Evolutionary conservation across 768 basidiomycete species (phyloP).

Genomic region (Lentinus brumalis): DNA sequence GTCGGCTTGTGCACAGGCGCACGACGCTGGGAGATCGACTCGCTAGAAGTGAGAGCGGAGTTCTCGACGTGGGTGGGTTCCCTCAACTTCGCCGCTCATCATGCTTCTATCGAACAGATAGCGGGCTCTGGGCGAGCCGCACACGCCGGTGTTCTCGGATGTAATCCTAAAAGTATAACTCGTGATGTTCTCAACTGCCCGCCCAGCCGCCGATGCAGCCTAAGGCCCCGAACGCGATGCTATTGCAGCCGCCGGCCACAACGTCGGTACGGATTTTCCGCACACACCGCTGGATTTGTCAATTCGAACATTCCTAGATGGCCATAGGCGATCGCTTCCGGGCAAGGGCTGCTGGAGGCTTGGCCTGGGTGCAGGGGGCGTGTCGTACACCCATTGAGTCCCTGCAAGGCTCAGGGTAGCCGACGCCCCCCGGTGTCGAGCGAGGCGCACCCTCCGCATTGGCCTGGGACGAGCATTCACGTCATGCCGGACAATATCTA

Average conservation of each 20-base stretch:
- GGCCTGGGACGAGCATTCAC: background rate
- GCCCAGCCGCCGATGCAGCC: background rate
- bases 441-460: background rate
- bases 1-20: too few relatives aligned
- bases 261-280: slow-evolving; percentile 1
- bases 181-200: slow-evolving; percentile 5
- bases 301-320: slow-evolving; percentile 24
- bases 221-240: background rate
- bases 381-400: background rate
- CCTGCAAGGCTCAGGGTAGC: background rate
- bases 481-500: background rate
- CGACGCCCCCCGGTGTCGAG: background rate
- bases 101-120: background rate
- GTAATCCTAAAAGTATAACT: slow-evolving; percentile 6
- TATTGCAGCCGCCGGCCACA: background rate
- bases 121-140: background rate
- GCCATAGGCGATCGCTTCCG: slow-evolving; percentile 5
- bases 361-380: background rate
- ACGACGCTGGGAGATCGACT: too few relatives aligned
- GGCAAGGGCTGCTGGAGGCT: background rate
- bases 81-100: background rate
- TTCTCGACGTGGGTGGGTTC: background rate
- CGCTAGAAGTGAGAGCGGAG: too few relatives aligned
- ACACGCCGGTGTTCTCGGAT: background rate
- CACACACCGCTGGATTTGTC: slow-evolving; percentile 6